Conservation (phyloP, 805 yeast species). For the Danielia reshetovae region DNA sequence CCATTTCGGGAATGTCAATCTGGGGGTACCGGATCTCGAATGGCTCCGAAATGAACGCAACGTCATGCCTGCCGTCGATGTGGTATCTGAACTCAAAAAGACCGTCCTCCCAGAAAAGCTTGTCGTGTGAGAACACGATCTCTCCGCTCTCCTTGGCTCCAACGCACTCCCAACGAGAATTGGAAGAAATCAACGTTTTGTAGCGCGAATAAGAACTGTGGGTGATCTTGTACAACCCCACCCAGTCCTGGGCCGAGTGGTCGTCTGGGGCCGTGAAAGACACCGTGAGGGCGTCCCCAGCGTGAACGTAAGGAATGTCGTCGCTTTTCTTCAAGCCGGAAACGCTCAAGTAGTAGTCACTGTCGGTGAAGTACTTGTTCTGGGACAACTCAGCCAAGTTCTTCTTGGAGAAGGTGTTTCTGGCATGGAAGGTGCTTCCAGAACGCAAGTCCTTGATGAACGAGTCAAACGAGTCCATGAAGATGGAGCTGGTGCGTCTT, state of each 20-base stretch:
- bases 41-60: conserved; percentile 59
- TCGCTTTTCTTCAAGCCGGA: conserved; percentile 15
- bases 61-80: conserved; percentile 62
- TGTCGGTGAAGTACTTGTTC: conserved; percentile 33
- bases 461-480: conserved; percentile 44
- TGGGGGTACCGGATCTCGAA: conserved; percentile 52
- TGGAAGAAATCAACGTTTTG: conserved; percentile 56
- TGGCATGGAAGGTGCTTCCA: conserved; percentile 23
- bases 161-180: conserved; percentile 62
- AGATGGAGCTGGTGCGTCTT: conserved; percentile 29
- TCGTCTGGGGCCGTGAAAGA: conserved; percentile 51
- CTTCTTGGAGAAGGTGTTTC: conserved; percentile 26
- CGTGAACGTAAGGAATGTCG: conserved; percentile 15
- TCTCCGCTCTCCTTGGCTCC: conserved; percentile 38
- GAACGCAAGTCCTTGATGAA: conserved; percentile 39
- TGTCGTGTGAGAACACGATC: conserved; percentile 44
- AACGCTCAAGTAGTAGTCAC: conserved; percentile 29
- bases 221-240: conserved; percentile 65
- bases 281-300: conserved; percentile 55
- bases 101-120: conserved; percentile 63
- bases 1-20: conserved; percentile 35
- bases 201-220: conserved; percentile 55
- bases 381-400: conserved; percentile 38
- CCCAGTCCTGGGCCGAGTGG: conserved; percentile 61
- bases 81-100: conserved; percentile 74